Evolutionary conservation across 2,329 filamentous ascomycete genomes (phyloP), one percentile per base, ranked within the genome.

Genomic region (Claviceps sp.): DNA sequence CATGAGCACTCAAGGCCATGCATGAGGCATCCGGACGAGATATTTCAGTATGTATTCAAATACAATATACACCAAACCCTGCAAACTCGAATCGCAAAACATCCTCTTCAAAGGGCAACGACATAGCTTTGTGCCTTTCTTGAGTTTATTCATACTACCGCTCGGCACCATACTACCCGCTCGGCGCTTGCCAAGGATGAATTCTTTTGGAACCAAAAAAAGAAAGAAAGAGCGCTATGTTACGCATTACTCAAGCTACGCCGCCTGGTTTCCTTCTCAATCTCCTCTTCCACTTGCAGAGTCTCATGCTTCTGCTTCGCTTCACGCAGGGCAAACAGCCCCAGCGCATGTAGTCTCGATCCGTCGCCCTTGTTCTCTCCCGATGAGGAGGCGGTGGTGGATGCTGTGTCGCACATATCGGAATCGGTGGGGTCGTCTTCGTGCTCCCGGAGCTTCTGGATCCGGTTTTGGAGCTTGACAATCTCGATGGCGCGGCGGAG

Each of bases 401-500:
- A 29, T 14, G 50, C 50, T 16, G 86, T 79, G 50, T 77, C 77
- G 29, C 82, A 81, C 62, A 90, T 82, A 53, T 83, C 83, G 52
- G 86, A 85, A 58, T 88, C 82, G 54, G 93, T 82, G 5, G 75
- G 73, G 57, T 85, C 88, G 57, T 95, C 89, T 62, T 95, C 90
- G 66, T 93, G 85, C 74, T 94, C 85, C 72, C 89, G 95, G 72
- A 98, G 84, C 36, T 86, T 79, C 66, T 95, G 88, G 71, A 98
- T 97, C 57, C 91, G 87, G 71, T 96, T 96, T 58, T 88, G 83
- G 51, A 98, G 81, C 72, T 95, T 96, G 75, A 97, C 86, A 63
- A 95, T 83, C 70, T 97, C 88, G 71, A 98, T 94, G 62, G 90
- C 91, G 57, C 91, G 86, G 68, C 86, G 86, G 60, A 98, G 85